Evolutionary conservation across 331 rosid species (phyloP).

Genomic region (Spiraea crenata): DNA sequence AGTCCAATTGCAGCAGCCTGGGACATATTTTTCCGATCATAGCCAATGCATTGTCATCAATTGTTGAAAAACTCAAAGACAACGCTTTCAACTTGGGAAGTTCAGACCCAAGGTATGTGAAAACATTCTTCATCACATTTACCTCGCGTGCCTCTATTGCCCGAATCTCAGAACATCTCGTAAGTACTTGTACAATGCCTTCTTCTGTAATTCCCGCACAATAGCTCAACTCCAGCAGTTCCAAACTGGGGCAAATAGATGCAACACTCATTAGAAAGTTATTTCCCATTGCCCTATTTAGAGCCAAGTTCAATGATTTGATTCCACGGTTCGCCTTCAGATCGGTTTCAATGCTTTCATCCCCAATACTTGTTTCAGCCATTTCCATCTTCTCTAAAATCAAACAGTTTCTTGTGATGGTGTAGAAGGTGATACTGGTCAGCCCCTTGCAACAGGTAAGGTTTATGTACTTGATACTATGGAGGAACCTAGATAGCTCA

Average conservation of each 20-base stretch:
- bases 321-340: constrained; percentile 33
- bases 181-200: constrained; percentile 41
- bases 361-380: constrained; percentile 38
- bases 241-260: constrained; percentile 48
- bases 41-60: constrained; percentile 43
- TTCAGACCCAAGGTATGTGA: constrained; percentile 28
- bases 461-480: constrained; percentile 35
- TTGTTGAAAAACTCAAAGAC: constrained; percentile 19
- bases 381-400: constrained; percentile 41
- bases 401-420: constrained; percentile 43
- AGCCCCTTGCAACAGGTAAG: constrained; percentile 34
- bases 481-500: constrained; percentile 40
- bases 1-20: constrained; percentile 36
- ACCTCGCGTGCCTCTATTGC: constrained; percentile 33
- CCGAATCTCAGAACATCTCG: constrained; percentile 47
- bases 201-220: constrained; percentile 37
- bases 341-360: constrained; percentile 8
- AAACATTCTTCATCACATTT: constrained; percentile 17
- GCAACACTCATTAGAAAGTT: constrained; percentile 28
- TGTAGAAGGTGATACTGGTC: constrained; percentile 41
- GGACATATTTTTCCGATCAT: constrained; percentile 47
- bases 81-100: constrained; percentile 47
- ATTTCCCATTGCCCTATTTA: constrained; percentile 24
- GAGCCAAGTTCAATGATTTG: constrained; percentile 43
- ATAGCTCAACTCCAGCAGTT: constrained; percentile 43